These are phyloP conservation scores for Jamesozyma gamospora DNA, from an alignment of 805 yeast genomes.

Conservation along the genomic window DNA sequence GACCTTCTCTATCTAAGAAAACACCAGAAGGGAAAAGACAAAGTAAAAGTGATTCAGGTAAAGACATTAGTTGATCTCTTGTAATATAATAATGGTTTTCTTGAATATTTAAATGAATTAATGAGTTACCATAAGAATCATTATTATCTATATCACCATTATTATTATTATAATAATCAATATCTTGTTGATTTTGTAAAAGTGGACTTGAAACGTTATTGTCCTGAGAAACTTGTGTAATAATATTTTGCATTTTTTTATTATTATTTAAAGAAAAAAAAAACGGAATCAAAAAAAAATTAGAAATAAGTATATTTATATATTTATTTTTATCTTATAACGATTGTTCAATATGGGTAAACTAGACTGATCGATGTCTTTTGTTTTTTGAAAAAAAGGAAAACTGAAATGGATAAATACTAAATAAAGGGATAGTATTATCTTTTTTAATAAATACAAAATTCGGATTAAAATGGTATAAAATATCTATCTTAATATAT, in stretches of 20 bases:
- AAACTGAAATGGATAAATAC: too few species aligned
- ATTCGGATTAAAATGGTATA: too few species aligned
- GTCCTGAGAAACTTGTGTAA: slow-evolving; percentile 62
- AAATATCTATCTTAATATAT: too few species aligned
- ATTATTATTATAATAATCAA: slow-evolving; percentile 3
- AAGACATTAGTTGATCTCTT: slow-evolving; percentile 78
- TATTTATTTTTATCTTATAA: too few species aligned
- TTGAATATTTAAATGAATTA: slow-evolving; percentile 68
- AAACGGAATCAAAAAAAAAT: too few species aligned
- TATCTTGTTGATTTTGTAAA: slow-evolving; percentile 1
- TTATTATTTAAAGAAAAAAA: too few species aligned
- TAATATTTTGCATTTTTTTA: slow-evolving; percentile 33
- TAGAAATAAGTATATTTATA: too few species aligned
- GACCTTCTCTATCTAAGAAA: slow-evolving; percentile 65
- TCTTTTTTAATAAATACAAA: too few species aligned
- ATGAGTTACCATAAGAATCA: slow-evolving; percentile 39
- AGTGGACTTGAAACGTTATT: slow-evolving; percentile 6
- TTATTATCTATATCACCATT: slow-evolving; percentile 21
- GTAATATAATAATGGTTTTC: slow-evolving; percentile 67
- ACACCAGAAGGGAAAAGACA: slow-evolving; percentile 89
- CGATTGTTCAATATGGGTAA: too few species aligned
- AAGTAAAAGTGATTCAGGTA: slow-evolving; percentile 82
- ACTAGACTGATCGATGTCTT: too few species aligned
- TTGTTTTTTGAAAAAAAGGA: too few species aligned
- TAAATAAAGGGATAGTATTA: too few species aligned